Conservation (phyloP, 306 rosid species). For the Geum urbanum region DNA sequence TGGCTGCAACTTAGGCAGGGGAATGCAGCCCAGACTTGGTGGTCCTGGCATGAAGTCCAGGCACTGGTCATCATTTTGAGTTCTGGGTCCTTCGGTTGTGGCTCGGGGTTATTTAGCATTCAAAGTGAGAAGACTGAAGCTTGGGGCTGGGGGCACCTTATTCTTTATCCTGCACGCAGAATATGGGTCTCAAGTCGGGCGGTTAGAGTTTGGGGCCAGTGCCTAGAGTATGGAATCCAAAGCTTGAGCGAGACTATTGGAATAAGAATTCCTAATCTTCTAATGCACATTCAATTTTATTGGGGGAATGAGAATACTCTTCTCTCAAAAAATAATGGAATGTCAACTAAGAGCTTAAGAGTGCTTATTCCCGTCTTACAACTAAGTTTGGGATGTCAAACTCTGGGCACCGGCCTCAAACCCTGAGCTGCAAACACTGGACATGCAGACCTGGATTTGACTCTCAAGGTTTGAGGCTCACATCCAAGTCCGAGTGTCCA, state of each 20-base stretch:
- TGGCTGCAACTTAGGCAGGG: neutral
- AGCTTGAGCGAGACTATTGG: neutral
- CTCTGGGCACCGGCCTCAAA: neutral
- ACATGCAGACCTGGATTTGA: neutral
- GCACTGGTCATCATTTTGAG: neutral
- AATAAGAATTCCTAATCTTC: neutral
- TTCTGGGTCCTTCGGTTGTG: neutral
- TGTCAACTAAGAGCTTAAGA: neutral
- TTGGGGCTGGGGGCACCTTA: neutral
- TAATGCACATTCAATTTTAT: neutral
- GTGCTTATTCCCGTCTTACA: neutral
- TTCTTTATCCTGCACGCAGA: neutral
- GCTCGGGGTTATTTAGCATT: neutral
- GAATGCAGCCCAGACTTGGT: neutral
- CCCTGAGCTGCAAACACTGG: neutral
- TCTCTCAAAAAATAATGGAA: neutral
- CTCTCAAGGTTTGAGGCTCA: neutral
- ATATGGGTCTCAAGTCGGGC: neutral
- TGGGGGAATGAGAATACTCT: neutral
- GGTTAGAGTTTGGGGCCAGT: neutral
- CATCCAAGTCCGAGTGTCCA: neutral
- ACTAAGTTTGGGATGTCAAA: neutral
- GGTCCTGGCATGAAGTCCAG: neutral
- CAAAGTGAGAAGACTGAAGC: neutral
- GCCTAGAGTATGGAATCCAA: conserved; percentile 7